A percentile compares a stretch with the other conserved stretches of the same genome.
Evolutionary conservation across 129 eudicot species (phyloP).

Genomic region (Daucus carota): DNA sequence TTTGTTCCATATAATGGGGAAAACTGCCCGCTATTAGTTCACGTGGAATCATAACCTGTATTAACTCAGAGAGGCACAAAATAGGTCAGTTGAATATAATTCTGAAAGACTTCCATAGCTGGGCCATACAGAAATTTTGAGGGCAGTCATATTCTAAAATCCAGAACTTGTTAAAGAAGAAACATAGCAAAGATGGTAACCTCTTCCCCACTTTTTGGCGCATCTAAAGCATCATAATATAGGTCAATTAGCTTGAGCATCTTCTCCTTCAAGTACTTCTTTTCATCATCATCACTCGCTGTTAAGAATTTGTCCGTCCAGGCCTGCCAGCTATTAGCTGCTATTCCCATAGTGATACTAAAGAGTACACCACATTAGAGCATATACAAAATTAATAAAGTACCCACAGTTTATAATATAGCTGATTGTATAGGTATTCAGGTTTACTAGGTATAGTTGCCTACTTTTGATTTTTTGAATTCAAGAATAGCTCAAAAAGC

Average conservation of each 20-base stretch:
- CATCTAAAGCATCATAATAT: slow-evolving; percentile 88
- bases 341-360: slow-evolving; percentile 49
- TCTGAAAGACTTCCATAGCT: not conserved
- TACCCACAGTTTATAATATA: not conserved
- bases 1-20: slow-evolving; percentile 61
- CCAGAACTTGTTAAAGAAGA: not conserved
- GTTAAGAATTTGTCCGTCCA: slow-evolving; percentile 49
- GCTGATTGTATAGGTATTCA: not conserved
- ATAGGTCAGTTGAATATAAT: not conserved
- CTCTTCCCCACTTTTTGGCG: slow-evolving; percentile 77
- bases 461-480: slow-evolving; percentile 48
- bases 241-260: slow-evolving; percentile 45
- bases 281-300: slow-evolving; percentile 31
- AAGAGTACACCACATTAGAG: slow-evolving; percentile 14
- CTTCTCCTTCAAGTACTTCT: slow-evolving; percentile 20
- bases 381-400: not conserved
- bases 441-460: slow-evolving; percentile 8
- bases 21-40: slow-evolving; percentile 25
- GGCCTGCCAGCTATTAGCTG: slow-evolving; percentile 65
- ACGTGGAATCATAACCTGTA: slow-evolving; percentile 48
- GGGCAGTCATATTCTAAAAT: not conserved
- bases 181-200: slow-evolving; percentile 18
- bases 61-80: not conserved
- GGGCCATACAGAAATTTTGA: not conserved
- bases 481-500: slow-evolving; percentile 34